Percentiles rank a stretch among this genome's conserved stretches.
Conservation (phyloP, 805 yeast genomes). For the Priceomyces castillae region DNA sequence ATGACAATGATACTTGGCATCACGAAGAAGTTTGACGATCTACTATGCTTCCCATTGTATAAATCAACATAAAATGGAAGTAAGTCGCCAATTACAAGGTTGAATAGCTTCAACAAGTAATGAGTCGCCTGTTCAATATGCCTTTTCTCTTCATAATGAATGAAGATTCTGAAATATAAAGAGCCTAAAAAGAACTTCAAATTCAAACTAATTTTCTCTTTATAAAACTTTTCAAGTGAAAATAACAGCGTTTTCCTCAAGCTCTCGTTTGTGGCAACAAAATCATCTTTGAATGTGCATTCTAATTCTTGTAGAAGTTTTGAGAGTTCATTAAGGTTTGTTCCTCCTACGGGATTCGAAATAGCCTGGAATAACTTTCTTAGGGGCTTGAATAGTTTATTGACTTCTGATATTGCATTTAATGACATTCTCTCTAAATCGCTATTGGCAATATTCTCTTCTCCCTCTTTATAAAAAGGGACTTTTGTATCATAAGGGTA, state of each 20-base stretch:
- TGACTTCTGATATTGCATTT: conserved; percentile 13
- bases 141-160: conserved; percentile 23
- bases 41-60: conserved; percentile 11
- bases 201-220: conserved; percentile 16
- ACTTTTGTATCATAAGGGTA: conserved; percentile 10
- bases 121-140: conserved; percentile 22
- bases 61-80: conserved; percentile 18
- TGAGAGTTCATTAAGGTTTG: conserved; percentile 16
- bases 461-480: conserved; percentile 29
- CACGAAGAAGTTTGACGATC: conserved; percentile 14
- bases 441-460: conserved; percentile 31
- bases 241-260: neutral
- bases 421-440: conserved; percentile 35
- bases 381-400: conserved; percentile 9
- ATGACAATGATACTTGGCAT: conserved; percentile 17
- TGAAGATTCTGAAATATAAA: conserved; percentile 22
- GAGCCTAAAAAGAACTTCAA: conserved; percentile 19
- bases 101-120: conserved; percentile 24
- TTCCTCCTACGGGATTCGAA: conserved; percentile 13
- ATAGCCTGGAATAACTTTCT: conserved; percentile 12
- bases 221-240: conserved; percentile 1
- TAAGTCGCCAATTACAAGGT: conserved; percentile 16
- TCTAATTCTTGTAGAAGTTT: conserved; percentile 13
- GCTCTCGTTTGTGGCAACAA: conserved; percentile 5
- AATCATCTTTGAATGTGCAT: conserved; percentile 6